Percentiles rank a stretch among this genome's conserved stretches.
Evolutionary conservation across 257 asterid species (phyloP).

Genomic region (Asclepias syriaca): DNA sequence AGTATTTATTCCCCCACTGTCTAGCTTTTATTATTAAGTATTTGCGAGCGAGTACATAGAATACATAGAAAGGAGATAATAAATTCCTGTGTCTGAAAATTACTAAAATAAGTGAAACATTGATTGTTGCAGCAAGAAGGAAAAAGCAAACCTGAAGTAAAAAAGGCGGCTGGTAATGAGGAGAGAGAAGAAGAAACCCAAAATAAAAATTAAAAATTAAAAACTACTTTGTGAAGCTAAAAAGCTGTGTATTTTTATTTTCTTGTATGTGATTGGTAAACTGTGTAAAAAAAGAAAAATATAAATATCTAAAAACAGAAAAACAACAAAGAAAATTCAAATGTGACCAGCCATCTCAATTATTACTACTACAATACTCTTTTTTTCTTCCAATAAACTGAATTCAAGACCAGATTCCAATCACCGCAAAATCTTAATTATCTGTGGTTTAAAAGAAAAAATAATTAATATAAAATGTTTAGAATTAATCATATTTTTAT

Average conservation of each 20-base stretch:
- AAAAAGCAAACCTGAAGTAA: slow-evolving; percentile 27
- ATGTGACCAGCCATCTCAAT: neutral
- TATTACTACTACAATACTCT: neutral
- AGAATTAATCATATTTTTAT: too few relatives aligned
- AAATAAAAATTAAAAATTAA: too few relatives aligned
- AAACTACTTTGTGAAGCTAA: neutral
- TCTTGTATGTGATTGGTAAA: neutral
- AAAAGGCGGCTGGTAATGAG: slow-evolving; percentile 27
- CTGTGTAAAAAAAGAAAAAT: neutral
- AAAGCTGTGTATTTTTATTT: neutral
- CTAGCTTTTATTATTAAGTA: neutral
- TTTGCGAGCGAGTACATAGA: neutral
- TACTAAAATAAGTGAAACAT: slow-evolving; percentile 13
- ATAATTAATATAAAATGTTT: too few relatives aligned
- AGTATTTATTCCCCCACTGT: neutral
- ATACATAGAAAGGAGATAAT: neutral
- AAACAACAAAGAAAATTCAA: neutral
- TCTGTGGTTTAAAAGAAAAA: too few relatives aligned
- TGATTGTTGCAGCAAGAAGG: slow-evolving; percentile 6
- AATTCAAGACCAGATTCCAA: too few relatives aligned
- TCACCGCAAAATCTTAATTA: too few relatives aligned
- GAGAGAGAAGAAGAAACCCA: neutral
- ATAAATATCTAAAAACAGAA: neutral
- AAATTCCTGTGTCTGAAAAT: neutral
- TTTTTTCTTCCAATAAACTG: too few relatives aligned